Conservation (phyloP, 2,329 filamentous ascomycete species). For the Botryosphaeria dothidea region DNA sequence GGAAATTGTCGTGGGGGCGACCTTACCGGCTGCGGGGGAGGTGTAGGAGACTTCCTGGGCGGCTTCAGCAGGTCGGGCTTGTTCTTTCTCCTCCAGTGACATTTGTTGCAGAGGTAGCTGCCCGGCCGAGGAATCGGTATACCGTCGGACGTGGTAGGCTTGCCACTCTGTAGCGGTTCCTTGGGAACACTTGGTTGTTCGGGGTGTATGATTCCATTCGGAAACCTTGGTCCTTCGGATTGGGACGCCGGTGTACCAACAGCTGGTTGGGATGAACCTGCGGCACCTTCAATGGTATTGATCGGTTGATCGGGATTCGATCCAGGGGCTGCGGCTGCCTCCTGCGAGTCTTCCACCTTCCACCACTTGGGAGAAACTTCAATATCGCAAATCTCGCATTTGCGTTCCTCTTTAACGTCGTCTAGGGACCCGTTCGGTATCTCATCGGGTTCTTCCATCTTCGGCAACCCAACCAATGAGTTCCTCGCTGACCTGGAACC, state of each 20-base stretch:
- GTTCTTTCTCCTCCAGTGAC: constrained; percentile 48
- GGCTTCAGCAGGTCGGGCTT: constrained; percentile 30
- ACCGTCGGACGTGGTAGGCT: constrained; percentile 24
- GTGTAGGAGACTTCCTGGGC: constrained; percentile 31
- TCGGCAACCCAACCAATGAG: constrained; percentile 32
- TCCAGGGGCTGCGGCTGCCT: constrained; percentile 22
- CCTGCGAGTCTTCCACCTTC: constrained; percentile 32
- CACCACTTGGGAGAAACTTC: constrained; percentile 70
- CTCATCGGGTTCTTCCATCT: constrained; percentile 38
- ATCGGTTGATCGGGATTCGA: constrained; percentile 20
- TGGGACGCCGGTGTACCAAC: not conserved
- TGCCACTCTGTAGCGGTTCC: constrained; percentile 25
- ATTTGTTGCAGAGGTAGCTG: constrained; percentile 50
- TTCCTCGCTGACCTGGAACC: constrained; percentile 35
- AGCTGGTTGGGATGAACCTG: not conserved
- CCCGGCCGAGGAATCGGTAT: constrained; percentile 20
- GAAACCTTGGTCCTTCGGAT: constrained; percentile 12
- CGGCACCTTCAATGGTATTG: constrained; percentile 19
- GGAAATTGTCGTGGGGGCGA: constrained; percentile 38
- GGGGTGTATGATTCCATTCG: constrained; percentile 25
- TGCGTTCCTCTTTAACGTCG: not conserved
- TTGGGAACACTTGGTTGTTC: constrained; percentile 23
- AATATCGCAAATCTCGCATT: constrained; percentile 51
- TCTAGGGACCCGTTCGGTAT: constrained; percentile 26
- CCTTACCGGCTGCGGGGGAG: constrained; percentile 11